Evolutionary conservation across 768 basidiomycete genomes (phyloP).

Genomic region (Leccinum ochraceum): DNA sequence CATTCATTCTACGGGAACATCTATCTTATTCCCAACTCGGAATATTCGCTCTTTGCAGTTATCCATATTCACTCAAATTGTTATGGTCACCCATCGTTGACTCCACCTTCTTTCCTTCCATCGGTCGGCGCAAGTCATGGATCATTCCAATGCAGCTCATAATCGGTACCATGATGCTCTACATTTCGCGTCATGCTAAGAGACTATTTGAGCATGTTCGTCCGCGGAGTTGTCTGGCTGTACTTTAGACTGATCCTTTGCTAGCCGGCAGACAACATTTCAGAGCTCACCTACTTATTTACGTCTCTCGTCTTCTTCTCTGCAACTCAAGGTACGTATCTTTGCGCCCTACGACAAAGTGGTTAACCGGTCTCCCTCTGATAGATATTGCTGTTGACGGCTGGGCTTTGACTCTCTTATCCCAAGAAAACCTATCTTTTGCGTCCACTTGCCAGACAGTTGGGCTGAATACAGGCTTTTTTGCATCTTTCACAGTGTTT

Average conservation of each 20-base stretch:
- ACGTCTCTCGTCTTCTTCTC: conserved; percentile 91
- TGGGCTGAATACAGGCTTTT: conserved; percentile 93
- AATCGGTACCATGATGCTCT: conserved; percentile 82
- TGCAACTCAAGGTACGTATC: conserved; percentile 84
- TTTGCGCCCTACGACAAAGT: not conserved
- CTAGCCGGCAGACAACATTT: conserved; percentile 81
- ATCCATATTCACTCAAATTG: conserved; percentile 95
- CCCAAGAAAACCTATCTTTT: conserved; percentile 91
- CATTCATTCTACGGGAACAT: conserved; percentile 93
- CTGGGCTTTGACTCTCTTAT: conserved; percentile 83
- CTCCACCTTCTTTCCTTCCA: conserved; percentile 73
- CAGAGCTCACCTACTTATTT: conserved; percentile 79
- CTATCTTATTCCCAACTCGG: conserved; percentile 97
- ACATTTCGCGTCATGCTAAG: conserved; percentile 73
- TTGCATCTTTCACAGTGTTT: conserved; percentile 96
- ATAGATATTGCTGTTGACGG: conserved; percentile 97
- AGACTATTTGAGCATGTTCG: conserved; percentile 76
- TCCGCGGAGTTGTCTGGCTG: conserved; percentile 8
- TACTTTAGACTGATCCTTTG: conserved; percentile 11
- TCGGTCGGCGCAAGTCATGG: conserved; percentile 98
- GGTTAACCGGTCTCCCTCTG: conserved; percentile 16
- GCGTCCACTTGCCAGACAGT: conserved; percentile 99
- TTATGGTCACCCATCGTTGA: conserved; percentile 98
- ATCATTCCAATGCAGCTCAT: conserved; percentile 96
- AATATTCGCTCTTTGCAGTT: conserved; percentile 88